A percentile compares a stretch with the other conserved stretches of the same genome.
These are phyloP conservation scores for Phycomyces blakesleeanus DNA, from an alignment of 192 early-diverging fungal genomes.

Conservation along the genomic window DNA sequence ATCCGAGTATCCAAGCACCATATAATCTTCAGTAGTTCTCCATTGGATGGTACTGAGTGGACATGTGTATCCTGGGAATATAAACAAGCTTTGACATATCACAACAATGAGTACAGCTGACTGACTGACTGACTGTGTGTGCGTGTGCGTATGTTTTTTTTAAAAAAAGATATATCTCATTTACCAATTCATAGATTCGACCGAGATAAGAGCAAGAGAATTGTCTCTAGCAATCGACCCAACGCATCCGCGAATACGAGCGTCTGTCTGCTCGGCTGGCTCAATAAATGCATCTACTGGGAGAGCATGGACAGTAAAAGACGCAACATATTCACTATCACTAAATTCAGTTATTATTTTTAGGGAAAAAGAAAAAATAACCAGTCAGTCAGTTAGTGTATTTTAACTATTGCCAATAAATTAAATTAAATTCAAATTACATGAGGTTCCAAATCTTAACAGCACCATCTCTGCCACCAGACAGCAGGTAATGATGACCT, in stretches of 20 bases:
- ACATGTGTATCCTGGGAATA: constrained; percentile 60
- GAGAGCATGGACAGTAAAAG: constrained; percentile 54
- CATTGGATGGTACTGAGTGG: constrained; percentile 59
- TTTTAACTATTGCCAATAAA: too few species aligned
- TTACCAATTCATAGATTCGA: constrained; percentile 72
- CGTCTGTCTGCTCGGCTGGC: constrained; percentile 45
- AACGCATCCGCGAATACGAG: constrained; percentile 42
- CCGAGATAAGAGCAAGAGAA: constrained; percentile 65
- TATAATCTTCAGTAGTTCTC: constrained; percentile 60
- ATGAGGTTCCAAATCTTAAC: constrained; percentile 73
- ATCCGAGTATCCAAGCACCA: constrained; percentile 62
- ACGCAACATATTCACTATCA: constrained; percentile 50
- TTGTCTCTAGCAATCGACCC: constrained; percentile 68
- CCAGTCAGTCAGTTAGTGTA: too few species aligned
- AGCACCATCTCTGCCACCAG: constrained; percentile 62
- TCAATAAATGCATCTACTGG: constrained; percentile 50
- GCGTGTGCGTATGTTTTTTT: too few species aligned
- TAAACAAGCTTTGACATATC: constrained; percentile 56
- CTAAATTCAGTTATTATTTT: constrained; percentile 26
- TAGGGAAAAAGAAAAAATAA: too few species aligned
- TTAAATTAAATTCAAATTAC: constrained; percentile 54
- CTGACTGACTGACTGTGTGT: too few species aligned
- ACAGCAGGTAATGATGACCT: constrained; percentile 53
- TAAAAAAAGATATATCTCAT: too few species aligned
- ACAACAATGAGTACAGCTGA: too few species aligned